Evolutionary conservation across 1,284 basidiomycete species (phyloP), one percentile per base, ranked within the genome.

Genomic region (Tranzscheliella williamsii): DNA sequence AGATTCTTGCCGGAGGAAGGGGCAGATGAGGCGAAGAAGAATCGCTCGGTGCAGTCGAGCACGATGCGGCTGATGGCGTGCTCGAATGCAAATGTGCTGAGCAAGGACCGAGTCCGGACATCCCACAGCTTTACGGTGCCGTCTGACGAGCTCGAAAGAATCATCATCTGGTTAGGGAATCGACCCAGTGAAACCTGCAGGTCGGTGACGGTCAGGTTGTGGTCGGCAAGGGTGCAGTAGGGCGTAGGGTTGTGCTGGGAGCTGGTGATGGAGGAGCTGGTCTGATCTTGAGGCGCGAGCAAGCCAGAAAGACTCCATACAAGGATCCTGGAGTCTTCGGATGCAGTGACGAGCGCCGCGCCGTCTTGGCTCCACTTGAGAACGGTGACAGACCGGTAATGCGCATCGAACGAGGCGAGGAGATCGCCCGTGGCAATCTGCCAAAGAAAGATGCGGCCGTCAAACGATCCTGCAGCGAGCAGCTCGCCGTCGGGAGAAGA

Each of bases 71-170:
- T 80, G 36, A 92, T 85, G 1, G 86, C 82, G 67, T 84, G 81
- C 20, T 91, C 89, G 49, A 93, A 54, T 56, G 85, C 82, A 75
- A 92, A 93, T 0, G 91, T 91, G 17, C 87, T 87, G n/a, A 94
- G 80, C 12, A 94, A 82, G 6, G 86, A 82, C 33, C 84, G 84
- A 0, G 89, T 85, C 3, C 85, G 81, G 5, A 91, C 79, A 67
- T 91, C 89, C 90, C 91, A 93, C 35, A 91, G 79, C 88, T 97
- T 97, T 72, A 91, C 89, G n/a, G 89, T 89, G 55, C 90, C 88
- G 76, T 97, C 94, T 30, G 88, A 78, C 0, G 90, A 90, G 5
- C 88, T 85, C 0, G 91, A 90, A 67, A 93, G 83, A 27, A 91
- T 76, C 38, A 89, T 83, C 75, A 85, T 87, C 35, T 82, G 83